phyloP scores from a whole-genome alignment of 805 yeast species.

The Candida berthetii region DNA sequence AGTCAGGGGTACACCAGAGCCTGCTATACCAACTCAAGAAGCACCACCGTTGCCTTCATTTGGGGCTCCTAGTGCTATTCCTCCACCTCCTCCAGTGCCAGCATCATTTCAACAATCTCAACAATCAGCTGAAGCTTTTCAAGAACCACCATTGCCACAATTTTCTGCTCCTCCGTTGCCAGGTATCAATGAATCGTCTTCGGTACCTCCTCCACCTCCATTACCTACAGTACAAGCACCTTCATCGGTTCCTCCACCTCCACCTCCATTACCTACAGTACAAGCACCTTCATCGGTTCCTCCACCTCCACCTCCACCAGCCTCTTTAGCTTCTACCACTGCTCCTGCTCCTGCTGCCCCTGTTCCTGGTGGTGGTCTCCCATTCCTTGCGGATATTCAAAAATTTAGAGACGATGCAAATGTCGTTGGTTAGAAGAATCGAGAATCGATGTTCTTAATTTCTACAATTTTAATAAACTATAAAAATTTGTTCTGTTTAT shows the following conservation, averaged over 20 bases:
- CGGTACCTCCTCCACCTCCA: slow-evolving; percentile 21
- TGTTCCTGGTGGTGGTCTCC: slow-evolving; percentile 32
- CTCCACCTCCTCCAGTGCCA: slow-evolving; percentile 25
- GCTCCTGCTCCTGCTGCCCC: slow-evolving; percentile 8
- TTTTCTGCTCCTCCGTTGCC: slow-evolving; percentile 23
- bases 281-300: slow-evolving; percentile 15
- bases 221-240: slow-evolving; percentile 27
- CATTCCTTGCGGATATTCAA: slow-evolving; percentile 45
- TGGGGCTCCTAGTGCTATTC: slow-evolving; percentile 20
- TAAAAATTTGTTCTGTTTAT: too few relatives aligned
- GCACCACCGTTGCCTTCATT: slow-evolving; percentile 27
- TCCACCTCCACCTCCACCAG: slow-evolving; percentile 10
- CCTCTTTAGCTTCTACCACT: slow-evolving; percentile 13
- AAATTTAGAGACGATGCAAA: slow-evolving; percentile 39
- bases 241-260: slow-evolving; percentile 20
- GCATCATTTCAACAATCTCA: slow-evolving; percentile 28
- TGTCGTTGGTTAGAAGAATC: slow-evolving; percentile 30
- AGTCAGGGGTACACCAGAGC: slow-evolving; percentile 14
- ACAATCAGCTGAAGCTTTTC: slow-evolving; percentile 23
- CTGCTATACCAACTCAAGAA: slow-evolving; percentile 8
- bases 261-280: slow-evolving; percentile 18
- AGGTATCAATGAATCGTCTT: slow-evolving; percentile 18
- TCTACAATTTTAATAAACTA: too few relatives aligned
- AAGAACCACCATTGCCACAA: slow-evolving; percentile 15
- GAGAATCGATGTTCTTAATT: neutral